Evolutionary conservation across 2,329 filamentous ascomycete species (phyloP).

Genomic region (Ophiostoma ips): DNA sequence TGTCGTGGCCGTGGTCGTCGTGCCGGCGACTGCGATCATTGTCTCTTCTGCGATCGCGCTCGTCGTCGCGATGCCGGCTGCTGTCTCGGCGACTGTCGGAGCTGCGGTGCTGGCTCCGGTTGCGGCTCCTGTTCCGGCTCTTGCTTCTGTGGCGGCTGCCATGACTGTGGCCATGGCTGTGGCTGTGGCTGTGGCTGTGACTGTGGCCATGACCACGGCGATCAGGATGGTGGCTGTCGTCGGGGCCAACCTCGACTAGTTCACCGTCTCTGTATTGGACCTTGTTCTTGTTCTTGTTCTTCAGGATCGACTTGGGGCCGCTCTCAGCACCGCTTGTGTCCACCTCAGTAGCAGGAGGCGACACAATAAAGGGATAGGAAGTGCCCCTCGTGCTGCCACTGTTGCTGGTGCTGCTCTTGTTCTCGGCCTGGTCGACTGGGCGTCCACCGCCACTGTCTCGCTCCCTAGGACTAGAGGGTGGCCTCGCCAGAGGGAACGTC

Average conservation of each 20-base stretch:
- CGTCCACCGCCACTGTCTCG: not conserved
- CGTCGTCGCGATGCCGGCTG: slow-evolving; percentile 14
- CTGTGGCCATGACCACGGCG: not conserved
- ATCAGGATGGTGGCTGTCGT: slow-evolving; percentile 13
- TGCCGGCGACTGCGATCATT: slow-evolving; percentile 13
- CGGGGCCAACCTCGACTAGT: slow-evolving; percentile 28
- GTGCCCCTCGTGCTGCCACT: slow-evolving; percentile 12
- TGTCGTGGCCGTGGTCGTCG: slow-evolving; percentile 15
- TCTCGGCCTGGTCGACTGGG: not conserved
- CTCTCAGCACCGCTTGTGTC: slow-evolving; percentile 21
- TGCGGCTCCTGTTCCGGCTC: slow-evolving; percentile 14
- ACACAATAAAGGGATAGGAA: slow-evolving; percentile 27
- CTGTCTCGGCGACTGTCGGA: not conserved
- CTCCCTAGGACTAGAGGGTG: not conserved
- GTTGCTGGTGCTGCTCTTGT: slow-evolving; percentile 4
- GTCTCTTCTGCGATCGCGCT: slow-evolving; percentile 26
- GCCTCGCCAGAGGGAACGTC: slow-evolving; percentile 3
- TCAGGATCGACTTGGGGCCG: slow-evolving; percentile 44
- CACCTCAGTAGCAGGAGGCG: slow-evolving; percentile 17
- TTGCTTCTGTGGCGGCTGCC: not conserved
- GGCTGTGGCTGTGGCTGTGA: not conserved
- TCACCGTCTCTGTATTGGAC: slow-evolving; percentile 37
- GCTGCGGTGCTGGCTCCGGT: slow-evolving; percentile 18
- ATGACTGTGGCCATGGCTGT: not conserved
- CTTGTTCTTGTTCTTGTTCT: slow-evolving; percentile 44